Base-by-base conservation (phyloP, 179 eudicot species). In the Nepenthes alata region DNA sequence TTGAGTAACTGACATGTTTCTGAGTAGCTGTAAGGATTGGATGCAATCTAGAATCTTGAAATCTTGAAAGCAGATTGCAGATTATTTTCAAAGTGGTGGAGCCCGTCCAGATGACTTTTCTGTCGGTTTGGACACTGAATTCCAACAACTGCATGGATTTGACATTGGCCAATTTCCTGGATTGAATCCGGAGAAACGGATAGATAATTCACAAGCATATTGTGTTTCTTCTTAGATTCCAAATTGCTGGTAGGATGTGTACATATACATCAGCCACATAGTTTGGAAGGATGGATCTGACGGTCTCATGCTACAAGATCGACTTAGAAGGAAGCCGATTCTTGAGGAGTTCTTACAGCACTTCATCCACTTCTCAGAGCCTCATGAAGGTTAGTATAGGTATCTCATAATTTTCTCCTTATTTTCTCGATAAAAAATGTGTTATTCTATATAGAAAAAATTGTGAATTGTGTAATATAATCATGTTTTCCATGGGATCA, bases 111-210 rank as follows among this genome's bases (percentile, higher is more conserved):
- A 82, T 52, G 89, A 82, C 69, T 91, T 88, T 78, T 78, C 89
- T 60, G 67, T 84, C 35, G 97, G 97, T 56, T 74, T 91, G 64
- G 74, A 88, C 44, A 72, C 72, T 44, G 91, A 85, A 66, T 88
- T 88, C 67, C 80, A 67, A 37, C 84, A 68, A 50, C 75, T 91
- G 58, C 57, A 65, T 38, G 97, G 91, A 62, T 64, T 79, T 59
- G 97, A 88, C 66, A 91, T 88, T 64, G 97, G 97, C 47, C 91
- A 86, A 70, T 91, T 91, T 72, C 97, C 97, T n/a, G 95, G 91
- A 53, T 59, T 80, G 48, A 77, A 76, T 57, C 59, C 79, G 45
- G 60, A 62, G 56, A 76, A 70, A 47, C 71, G 58, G 62, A 70
- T 69, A 53, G 35, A 35, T 11, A 66, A 65, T 66, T 66, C 71